phyloP scores from a whole-genome alignment of 2,329 filamentous ascomycete genomes.

The Pyrenochaeta sp. region DNA sequence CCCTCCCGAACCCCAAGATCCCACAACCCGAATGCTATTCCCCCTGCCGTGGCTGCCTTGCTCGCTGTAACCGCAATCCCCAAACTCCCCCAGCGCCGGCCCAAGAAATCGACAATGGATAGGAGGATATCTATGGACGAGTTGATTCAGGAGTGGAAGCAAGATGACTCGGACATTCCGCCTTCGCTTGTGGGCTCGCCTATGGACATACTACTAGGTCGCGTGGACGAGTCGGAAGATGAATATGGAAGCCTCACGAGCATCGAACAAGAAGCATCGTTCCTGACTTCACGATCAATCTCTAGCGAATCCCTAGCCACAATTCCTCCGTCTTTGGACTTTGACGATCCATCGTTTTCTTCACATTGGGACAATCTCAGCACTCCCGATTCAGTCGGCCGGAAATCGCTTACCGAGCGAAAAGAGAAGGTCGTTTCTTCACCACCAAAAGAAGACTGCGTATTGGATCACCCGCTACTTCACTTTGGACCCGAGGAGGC shows the following conservation, averaged over 20 bases:
- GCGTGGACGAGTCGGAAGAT: constrained; percentile 56
- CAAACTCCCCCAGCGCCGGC: constrained; percentile 52
- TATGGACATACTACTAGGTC: constrained; percentile 64
- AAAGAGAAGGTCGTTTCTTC: constrained; percentile 57
- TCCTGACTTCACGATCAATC: constrained; percentile 55
- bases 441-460: constrained; percentile 61
- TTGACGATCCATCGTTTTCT: constrained; percentile 55
- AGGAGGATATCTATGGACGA: constrained; percentile 63
- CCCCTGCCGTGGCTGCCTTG: constrained; percentile 64
- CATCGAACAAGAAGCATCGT: constrained; percentile 53
- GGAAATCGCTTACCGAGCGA: constrained; percentile 43
- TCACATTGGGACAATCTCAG: constrained; percentile 51
- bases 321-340: constrained; percentile 52
- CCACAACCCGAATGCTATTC: constrained; percentile 56
- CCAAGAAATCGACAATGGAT: constrained; percentile 51
- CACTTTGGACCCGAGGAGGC: constrained; percentile 46
- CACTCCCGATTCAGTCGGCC: constrained; percentile 42
- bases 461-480: constrained; percentile 65
- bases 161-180: constrained; percentile 52
- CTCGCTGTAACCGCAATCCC: constrained; percentile 68
- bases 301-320: constrained; percentile 67
- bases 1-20: constrained; percentile 32
- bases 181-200: constrained; percentile 54
- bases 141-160: constrained; percentile 62
- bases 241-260: constrained; percentile 51